Conservation (phyloP, 1,139 yeast genomes). For the Blastobotrys indianensis region DNA sequence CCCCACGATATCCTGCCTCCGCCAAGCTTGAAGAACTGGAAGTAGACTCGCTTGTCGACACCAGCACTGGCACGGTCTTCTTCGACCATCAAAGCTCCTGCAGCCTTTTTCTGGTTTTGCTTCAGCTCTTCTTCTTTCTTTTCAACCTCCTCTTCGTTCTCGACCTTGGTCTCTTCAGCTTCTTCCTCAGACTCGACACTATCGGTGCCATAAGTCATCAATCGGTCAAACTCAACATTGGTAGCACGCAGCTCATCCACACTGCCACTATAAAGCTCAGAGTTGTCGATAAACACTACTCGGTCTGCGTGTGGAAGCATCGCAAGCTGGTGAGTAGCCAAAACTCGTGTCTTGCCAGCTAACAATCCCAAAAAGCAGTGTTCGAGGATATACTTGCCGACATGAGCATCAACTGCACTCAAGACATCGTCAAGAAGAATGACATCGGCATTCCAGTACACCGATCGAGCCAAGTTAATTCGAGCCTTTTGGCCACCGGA, state of each 20-base stretch:
- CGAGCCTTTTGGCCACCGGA: slow-evolving; percentile 95
- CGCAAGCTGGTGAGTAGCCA: slow-evolving; percentile 82
- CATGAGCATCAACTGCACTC: slow-evolving; percentile 89
- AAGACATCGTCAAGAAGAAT: slow-evolving; percentile 78
- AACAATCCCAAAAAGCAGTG: slow-evolving; percentile 59
- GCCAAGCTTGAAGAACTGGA: slow-evolving; percentile 51
- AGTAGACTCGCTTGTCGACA: slow-evolving; percentile 43
- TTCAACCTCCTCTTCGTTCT: slow-evolving; percentile 22
- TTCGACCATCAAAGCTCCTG: slow-evolving; percentile 36
- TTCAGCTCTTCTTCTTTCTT: slow-evolving; percentile 17
- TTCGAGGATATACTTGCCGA: slow-evolving; percentile 75
- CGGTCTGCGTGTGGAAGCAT: slow-evolving; percentile 64
- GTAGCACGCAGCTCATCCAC: slow-evolving; percentile 43
- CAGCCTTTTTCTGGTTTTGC: slow-evolving; percentile 14
- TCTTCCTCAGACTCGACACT: slow-evolving; percentile 34
- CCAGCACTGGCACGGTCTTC: slow-evolving; percentile 48
- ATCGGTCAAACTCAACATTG: slow-evolving; percentile 44
- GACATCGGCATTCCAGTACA: slow-evolving; percentile 62
- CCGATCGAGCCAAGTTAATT: slow-evolving; percentile 77
- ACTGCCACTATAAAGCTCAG: slow-evolving; percentile 40
- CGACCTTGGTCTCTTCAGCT: slow-evolving; percentile 26
- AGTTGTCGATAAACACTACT: slow-evolving; percentile 48
- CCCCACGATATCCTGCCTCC: slow-evolving; percentile 43
- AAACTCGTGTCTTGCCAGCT: slow-evolving; percentile 55
- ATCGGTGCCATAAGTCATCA: slow-evolving; percentile 46